Percentiles rank a stretch among this genome's conserved stretches.
Conservation (phyloP, 1,284 basidiomycete genomes). For the Fistulinella cinereoalba region DNA sequence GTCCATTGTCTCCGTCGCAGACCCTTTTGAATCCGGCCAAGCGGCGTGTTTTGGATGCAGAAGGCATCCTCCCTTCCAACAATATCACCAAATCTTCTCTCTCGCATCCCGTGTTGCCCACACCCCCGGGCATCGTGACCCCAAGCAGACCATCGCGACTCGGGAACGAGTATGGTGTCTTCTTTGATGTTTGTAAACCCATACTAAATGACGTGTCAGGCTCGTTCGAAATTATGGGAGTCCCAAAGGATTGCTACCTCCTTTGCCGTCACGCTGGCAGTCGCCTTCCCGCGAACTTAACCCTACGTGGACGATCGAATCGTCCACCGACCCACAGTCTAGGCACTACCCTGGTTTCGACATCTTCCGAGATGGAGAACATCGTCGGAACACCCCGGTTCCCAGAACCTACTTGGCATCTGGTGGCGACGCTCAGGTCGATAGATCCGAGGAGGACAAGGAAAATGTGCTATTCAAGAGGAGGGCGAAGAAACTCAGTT, state of each 20-base stretch:
- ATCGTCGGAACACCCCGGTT: conserved; percentile 20
- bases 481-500: conserved; percentile 39
- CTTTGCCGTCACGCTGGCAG: conserved; percentile 17
- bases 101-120: conserved; percentile 17
- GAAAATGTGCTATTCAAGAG: conserved; percentile 52
- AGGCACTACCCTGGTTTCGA: conserved; percentile 72
- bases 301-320: conserved; percentile 37
- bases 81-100: conserved; percentile 16
- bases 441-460: conserved; percentile 42
- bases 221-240: conserved; percentile 8
- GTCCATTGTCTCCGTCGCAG: conserved; percentile 51
- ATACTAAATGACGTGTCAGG: conserved; percentile 8
- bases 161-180: conserved; percentile 22
- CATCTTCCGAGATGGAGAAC: conserved; percentile 54
- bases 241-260: conserved; percentile 11
- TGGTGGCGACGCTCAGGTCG: conserved; percentile 18
- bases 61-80: conserved; percentile 42
- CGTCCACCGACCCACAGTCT: conserved; percentile 52
- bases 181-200: background rate
- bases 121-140: conserved; percentile 18
- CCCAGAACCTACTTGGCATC: conserved; percentile 4
- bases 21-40: conserved; percentile 60
- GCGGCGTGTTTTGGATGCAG: conserved; percentile 60
- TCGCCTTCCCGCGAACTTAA: conserved; percentile 24
- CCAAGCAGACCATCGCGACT: conserved; percentile 23